Evolutionary conservation across 257 asterid species (phyloP).

Genomic region (Agastache rugosa): DNA sequence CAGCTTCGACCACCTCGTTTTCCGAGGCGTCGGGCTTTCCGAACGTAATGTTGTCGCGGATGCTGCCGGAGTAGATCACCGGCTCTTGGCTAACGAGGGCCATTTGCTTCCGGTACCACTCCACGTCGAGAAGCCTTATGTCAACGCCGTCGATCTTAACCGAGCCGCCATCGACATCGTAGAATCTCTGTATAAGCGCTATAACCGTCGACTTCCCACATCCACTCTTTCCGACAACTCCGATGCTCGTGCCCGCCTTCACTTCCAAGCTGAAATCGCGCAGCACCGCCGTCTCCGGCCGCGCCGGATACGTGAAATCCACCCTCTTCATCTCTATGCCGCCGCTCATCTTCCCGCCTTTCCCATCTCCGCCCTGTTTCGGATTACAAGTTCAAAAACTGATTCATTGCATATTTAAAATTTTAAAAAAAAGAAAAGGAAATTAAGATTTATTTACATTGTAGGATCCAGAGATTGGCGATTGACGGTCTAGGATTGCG

Average conservation of each 20-base stretch:
- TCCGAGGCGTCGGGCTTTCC: constrained; percentile 74
- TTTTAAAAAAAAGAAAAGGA: too few relatives aligned
- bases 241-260: constrained; percentile 74
- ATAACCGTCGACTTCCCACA: constrained; percentile 88
- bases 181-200: constrained; percentile 74
- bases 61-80: constrained; percentile 73
- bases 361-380: constrained; percentile 49
- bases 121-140: constrained; percentile 59
- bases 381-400: not conserved
- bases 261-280: constrained; percentile 67
- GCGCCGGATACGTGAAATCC: constrained; percentile 69
- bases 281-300: constrained; percentile 55
- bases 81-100: constrained; percentile 93
- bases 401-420: too few relatives aligned
- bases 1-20: constrained; percentile 71
- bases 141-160: constrained; percentile 71
- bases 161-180: constrained; percentile 62
- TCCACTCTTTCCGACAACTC: constrained; percentile 83
- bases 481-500: constrained; percentile 68
- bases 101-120: constrained; percentile 70
- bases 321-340: constrained; percentile 68
- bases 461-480: constrained; percentile 53
- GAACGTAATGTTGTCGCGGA: constrained; percentile 66
- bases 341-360: constrained; percentile 51
- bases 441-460: too few relatives aligned